These are phyloP conservation scores for Solanum dulcamara DNA, from an alignment of 257 asterid species.

Conservation along the genomic window DNA sequence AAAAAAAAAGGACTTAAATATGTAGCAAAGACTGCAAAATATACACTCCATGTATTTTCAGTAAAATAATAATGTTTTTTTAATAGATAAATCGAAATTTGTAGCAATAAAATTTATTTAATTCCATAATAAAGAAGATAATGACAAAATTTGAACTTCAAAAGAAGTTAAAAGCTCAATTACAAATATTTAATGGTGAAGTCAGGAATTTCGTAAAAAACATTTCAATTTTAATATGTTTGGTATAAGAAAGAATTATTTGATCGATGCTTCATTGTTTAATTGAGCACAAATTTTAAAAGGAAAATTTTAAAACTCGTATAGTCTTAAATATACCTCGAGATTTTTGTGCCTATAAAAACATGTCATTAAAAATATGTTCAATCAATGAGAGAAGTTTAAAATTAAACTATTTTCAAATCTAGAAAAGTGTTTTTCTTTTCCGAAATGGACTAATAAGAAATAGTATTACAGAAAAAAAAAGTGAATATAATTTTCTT, in stretches of 20 bases:
- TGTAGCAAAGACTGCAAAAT: not conserved
- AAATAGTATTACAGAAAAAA: not conserved
- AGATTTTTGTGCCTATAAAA: not conserved
- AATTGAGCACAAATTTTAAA: not conserved
- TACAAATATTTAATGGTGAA: not conserved
- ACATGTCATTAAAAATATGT: not conserved
- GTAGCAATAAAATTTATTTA: not conserved
- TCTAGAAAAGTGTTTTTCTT: not conserved
- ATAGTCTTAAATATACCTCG: not conserved
- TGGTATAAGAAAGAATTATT: not conserved
- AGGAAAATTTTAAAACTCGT: not conserved
- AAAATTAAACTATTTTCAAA: not conserved
- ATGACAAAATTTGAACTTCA: not conserved
- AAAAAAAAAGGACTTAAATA: not conserved
- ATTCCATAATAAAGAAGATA: not conserved
- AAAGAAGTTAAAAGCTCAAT: not conserved
- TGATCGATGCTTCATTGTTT: not conserved
- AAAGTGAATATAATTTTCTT: not conserved
- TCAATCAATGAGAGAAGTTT: not conserved
- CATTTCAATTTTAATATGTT: too few species aligned
- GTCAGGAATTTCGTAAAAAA: not conserved
- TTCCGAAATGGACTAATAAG: not conserved
- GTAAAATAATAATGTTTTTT: not conserved
- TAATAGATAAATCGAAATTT: not conserved
- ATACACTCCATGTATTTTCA: not conserved